Evolutionary conservation across 2,329 filamentous ascomycete genomes (phyloP), one percentile per base, ranked within the genome.

Genomic region (Ceratocystis albifundus): DNA sequence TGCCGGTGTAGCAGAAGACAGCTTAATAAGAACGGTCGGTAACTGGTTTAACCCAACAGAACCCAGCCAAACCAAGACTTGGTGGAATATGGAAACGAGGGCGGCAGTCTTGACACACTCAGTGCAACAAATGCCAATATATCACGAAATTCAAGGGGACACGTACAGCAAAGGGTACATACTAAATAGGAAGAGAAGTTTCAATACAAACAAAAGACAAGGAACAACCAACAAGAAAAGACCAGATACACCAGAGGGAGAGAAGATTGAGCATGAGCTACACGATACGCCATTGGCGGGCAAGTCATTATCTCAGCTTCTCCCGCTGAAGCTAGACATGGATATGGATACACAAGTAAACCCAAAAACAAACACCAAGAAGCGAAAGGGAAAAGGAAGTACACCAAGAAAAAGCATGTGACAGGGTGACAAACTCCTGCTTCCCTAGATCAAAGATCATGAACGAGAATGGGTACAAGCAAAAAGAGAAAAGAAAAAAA

Each of bases 401-500:
- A 41, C 12, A 41, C 36, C 36, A 41, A 41, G 36, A 41, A 62
- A 32, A 50, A 63, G 44, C 44, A 63, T 6, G 44, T 44, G 41
- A 61, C 55, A 41, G 55, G 55, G 17, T 17, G 28, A 36, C 55
- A 41, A 41, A 59, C 55, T 32, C 55, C n/a, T 59, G 55, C 36
- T 59, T 17, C 28, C 55, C 17, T 2, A 32, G 57, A 66, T 61
- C 64, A 62, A 62, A 61, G 64, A 48, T 22, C 30, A 53, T 46
- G 36, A 65, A 32, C 22, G 53, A 50, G 62, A 55, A 65, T 61
- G 10, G 12, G 17, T 45, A 25, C 45, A 68, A 61, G 64, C 46
- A 36, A 41, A 61, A 64, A 67, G 32, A 44, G 44, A 44, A 55
- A 63, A 55, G n/a, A n/a, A n/a, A n/a, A n/a, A n/a, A n/a, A n/a